Evolutionary conservation across 495 filamentous ascomycete species (phyloP), one percentile per base, ranked within the genome.

Genomic region (Hamigera avellanea): DNA sequence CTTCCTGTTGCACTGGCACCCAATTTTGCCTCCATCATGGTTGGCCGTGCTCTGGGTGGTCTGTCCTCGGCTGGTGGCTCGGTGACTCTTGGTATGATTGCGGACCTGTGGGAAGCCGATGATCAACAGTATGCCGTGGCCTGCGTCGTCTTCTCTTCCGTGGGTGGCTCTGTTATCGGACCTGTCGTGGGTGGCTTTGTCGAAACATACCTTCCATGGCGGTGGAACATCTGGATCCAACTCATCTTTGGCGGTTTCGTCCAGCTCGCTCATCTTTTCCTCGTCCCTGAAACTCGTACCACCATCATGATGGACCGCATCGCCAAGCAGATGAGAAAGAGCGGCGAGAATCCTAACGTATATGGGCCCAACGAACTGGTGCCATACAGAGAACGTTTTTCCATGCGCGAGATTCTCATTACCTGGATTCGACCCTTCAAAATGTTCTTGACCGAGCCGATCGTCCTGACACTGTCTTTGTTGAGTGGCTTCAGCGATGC

Each of bases 311-410:
- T 80, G 69, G 67, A 81, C 44, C 48, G 44, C 0, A 70, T 75
- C 16, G 76, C 76, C 2, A 76, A 73, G 52, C 59, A 66, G 33
- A 64, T 58, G 51, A 56, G 70, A 43, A 49, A 67, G 41, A 61
- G 48, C 28, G 72, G 71, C 26, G 52, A 67, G 35, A 64, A 71
- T 27, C 61, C 61, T 6, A 72, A 78, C 37, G 48, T 81, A 41
- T 81, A 70, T 37, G 78, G 78, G 2, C 77, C 77, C 18, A 75
- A 72, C 39, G 78, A 83, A 52, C 62, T 79, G 16, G 56, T 64
- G 10, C 59, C 70, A 0, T 75, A 70, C 64, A 63, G 60, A 8
- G 61, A 78, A 19, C 72, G 74, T 1, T 73, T 81, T 59, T 69
- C 70, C 15, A 53, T 59, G 35, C 64, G 60, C 16, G 74, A 81